Percentiles rank a stretch among this genome's conserved stretches.
Evolutionary conservation across 768 basidiomycete genomes (phyloP).

Genomic region (Russula abietina): DNA sequence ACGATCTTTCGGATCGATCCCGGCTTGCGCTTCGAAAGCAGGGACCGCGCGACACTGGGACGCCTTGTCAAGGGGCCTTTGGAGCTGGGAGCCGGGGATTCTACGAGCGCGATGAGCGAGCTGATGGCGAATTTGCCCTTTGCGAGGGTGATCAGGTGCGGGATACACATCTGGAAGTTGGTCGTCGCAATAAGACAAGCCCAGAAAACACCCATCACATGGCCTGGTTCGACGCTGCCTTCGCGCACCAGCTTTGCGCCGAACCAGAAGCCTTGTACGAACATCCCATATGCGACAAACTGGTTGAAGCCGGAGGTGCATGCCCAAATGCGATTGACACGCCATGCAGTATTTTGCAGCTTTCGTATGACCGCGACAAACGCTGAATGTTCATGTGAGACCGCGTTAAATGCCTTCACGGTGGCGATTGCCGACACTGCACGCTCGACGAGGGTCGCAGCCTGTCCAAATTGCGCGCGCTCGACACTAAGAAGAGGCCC

Average conservation of each 20-base stretch:
- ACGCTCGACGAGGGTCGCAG: constrained; percentile 75
- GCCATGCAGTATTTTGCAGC: constrained; percentile 43
- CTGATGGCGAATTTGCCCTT: constrained; percentile 83
- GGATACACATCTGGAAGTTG: constrained; percentile 83
- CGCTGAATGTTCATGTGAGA: constrained; percentile 46
- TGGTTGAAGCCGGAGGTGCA: constrained; percentile 60
- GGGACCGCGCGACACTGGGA: constrained; percentile 18
- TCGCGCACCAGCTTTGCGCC: constrained; percentile 84
- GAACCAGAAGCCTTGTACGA: constrained; percentile 97
- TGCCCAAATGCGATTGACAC: constrained; percentile 71
- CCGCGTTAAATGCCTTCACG: constrained; percentile 89
- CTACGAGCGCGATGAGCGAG: constrained; percentile 55
- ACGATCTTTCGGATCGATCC: constrained; percentile 53
- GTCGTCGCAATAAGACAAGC: constrained; percentile 86
- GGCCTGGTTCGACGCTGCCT: constrained; percentile 59
- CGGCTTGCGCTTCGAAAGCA: constrained; percentile 36
- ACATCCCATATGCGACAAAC: constrained; percentile 86
- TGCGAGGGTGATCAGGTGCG: constrained; percentile 67
- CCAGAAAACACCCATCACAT: constrained; percentile 98
- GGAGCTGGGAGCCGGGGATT: constrained; percentile 31
- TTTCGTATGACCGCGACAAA: constrained; percentile 41
- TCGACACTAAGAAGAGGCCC: constrained; percentile 64
- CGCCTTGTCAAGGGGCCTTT: constrained; percentile 20
- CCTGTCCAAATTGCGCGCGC: constrained; percentile 57
- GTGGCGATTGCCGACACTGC: constrained; percentile 73